These are phyloP conservation scores for Chytriomyces hyalinus DNA, from an alignment of 192 early-diverging fungal species.

Conservation along the genomic window DNA sequence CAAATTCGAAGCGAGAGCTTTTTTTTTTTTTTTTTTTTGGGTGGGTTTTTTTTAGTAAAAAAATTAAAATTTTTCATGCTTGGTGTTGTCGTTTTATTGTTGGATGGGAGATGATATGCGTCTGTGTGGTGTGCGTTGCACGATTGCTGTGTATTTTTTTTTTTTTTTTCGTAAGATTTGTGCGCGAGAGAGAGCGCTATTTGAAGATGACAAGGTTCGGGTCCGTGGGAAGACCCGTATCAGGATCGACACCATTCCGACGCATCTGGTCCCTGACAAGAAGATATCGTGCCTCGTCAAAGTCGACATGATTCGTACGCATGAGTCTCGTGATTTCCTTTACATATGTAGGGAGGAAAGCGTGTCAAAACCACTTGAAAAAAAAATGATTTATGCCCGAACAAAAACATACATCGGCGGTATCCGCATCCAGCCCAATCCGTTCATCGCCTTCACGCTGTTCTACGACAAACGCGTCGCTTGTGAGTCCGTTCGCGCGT, in stretches of 20 bases:
- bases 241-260: constrained; percentile 25
- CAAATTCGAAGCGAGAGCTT: neutral
- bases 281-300: constrained; percentile 18
- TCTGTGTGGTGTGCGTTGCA: neutral
- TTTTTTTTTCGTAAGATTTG: neutral
- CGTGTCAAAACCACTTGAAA: too few species aligned
- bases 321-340: constrained; percentile 5
- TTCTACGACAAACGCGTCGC: neutral
- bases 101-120: neutral
- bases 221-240: constrained; percentile 29
- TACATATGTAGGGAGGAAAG: too few species aligned
- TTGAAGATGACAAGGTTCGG: neutral
- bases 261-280: constrained; percentile 12
- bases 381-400: too few species aligned
- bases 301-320: neutral
- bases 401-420: neutral
- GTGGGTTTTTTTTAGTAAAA: too few species aligned
- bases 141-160: neutral
- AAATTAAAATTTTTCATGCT: too few species aligned
- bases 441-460: neutral
- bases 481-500: neutral
- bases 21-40: too few species aligned
- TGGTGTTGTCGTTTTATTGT: neutral
- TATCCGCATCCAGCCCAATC: neutral
- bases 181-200: neutral